Evolutionary conservation across 2,329 filamentous ascomycete species (phyloP).

Genomic region (Cladobotryum mycophilum): DNA sequence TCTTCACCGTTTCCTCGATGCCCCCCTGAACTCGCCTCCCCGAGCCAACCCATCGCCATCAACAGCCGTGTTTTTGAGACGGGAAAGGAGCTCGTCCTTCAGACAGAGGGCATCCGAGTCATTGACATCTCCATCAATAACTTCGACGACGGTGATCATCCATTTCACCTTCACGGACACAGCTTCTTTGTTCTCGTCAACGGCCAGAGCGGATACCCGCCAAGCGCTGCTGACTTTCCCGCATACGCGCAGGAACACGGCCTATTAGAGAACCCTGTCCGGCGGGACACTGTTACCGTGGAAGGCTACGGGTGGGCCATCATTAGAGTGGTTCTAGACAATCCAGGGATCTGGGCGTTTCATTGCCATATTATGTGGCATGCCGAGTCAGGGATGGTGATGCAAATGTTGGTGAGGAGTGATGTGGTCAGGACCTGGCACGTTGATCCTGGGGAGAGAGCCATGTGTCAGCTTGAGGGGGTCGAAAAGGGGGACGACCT

Average conservation of each 20-base stretch:
- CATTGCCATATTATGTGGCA: conserved; percentile 57
- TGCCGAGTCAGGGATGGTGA: conserved; percentile 49
- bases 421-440: conserved; percentile 24
- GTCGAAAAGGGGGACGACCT: conserved; percentile 27
- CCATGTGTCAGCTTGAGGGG: conserved; percentile 24
- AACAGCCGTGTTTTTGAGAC: conserved; percentile 25
- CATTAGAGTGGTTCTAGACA: conserved; percentile 50
- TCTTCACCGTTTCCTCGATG: conserved; percentile 29
- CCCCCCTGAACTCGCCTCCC: conserved; percentile 12
- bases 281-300: conserved; percentile 41
- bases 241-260: conserved; percentile 19
- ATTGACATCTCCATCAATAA: conserved; percentile 54
- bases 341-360: conserved; percentile 52
- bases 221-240: conserved; percentile 18
- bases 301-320: conserved; percentile 50
- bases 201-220: conserved; percentile 29
- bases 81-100: conserved; percentile 36
- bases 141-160: conserved; percentile 45
- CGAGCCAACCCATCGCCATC: conserved; percentile 17
- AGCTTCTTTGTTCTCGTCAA: conserved; percentile 43
- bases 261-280: conserved; percentile 25
- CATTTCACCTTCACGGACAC: conserved; percentile 54
- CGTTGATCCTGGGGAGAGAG: conserved; percentile 16
- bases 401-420: conserved; percentile 44
- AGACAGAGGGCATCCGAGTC: conserved; percentile 45